Base-by-base conservation (phyloP, 306 rosid species). In the Myrica gale region DNA sequence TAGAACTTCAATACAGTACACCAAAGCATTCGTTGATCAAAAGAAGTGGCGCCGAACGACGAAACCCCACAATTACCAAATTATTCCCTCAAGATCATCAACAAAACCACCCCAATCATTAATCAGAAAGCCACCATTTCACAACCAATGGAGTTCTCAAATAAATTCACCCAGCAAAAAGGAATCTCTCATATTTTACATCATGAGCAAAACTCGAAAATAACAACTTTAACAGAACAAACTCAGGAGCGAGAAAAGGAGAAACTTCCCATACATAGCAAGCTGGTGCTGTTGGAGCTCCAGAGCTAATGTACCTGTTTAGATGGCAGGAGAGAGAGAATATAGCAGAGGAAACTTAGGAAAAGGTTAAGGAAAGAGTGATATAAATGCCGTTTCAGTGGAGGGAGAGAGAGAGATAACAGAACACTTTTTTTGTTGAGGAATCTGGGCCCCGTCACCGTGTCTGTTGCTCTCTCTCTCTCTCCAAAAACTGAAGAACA, bases 311-410 rank as follows among this genome's bases (percentile, higher is more conserved):
- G 63, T 6, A 48, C 50, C 61, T 6, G 47, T 11, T 41, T 73
- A 69, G 57, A 46, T 63, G 58, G 61, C 32, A 12, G 73, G 82
- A 48, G 71, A 56, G 58, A 15, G 57, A 77, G 45, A 67, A 58
- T 69, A 75, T 55, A 70, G 62, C 65, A 67, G 80, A 76, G 82
- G 81, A 67, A 86, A 81, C 81, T 79, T 81, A 87, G 86, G 90
- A 76, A 77, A 71, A 81, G 83, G 88, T 79, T 84, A 81, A 81
- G 90, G 88, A 87, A 71, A 66, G 79, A 76, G 81, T 76, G 82
- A 81, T 42, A 74, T 76, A 81, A 86, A 83, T 81, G 86, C 84
- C 61, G 84, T 83, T 83, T 79, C 80, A 73, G 82, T 79, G 80
- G 78, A 3, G 53, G 19, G 43, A 68, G 53, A 68, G 72, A 45